Base-by-base conservation (phyloP, 768 basidiomycete species). In the Ephemerocybe angulata region DNA sequence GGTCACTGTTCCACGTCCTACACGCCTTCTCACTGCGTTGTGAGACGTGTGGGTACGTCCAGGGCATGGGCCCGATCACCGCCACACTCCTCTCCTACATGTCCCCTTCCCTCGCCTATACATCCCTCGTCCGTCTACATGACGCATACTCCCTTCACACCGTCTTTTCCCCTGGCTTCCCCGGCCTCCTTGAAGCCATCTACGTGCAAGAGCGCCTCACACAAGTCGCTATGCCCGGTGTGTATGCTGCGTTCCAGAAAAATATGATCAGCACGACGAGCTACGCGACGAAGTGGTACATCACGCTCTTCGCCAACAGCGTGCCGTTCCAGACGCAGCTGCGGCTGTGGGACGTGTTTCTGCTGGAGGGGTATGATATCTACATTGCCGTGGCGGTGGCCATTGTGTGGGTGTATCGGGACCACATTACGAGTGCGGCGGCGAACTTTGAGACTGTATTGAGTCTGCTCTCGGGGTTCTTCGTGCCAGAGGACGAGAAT, bases 241-340 rank as follows among this genome's bases (percentile, higher is more conserved):
- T 98, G 25, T 95, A 89, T 63, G 77, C 76, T 19, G 86, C 90
- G 19, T 94, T 98, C 72, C 83, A 85, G 73, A 87, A 83, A 62
- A 87, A 98, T 62, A 88, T 83, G 81, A 88, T 99, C 55, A 90
- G 90, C 7, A 94, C 93, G 12, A 95, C 94, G 27, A 85, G 92
- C 19, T 99, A 96, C 72, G 94, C 94, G 25, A 98, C 96, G 1
- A 98, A 98, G 70, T 98, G 97, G 97, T 99, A 98, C 67, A 98
- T 99, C 70, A 98, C 97, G 2, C 76, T 98, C 13, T 99, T 98
- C 65, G 85, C 94, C 48, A 97, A 96, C 66, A 90, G 91, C 0
- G 87, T 99, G 40, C 93, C 96, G 22, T 98, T 96, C 69, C 91
- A 95, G 70, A 93, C 88, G 44, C 94, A 98, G 72, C 72, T 98